A percentile compares a stretch with the other conserved stretches of the same genome.
These are phyloP conservation scores for Gleditsia sinensis DNA, from an alignment of 306 rosid genomes.

Conservation along the genomic window DNA sequence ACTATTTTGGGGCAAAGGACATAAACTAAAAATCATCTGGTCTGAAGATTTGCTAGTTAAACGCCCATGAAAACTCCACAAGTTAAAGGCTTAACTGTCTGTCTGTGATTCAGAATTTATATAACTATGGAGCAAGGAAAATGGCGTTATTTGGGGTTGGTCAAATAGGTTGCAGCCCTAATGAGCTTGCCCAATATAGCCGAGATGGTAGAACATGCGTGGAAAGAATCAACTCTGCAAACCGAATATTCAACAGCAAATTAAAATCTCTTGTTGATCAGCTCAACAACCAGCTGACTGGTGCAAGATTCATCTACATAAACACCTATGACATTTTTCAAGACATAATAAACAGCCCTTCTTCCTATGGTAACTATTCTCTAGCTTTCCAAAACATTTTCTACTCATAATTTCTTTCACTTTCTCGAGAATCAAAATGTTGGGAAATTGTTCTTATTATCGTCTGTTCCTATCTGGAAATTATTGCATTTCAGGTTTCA, in stretches of 20 bases:
- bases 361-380: constrained; percentile 60
- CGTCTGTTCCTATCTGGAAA: too few relatives aligned
- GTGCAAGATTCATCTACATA: constrained; percentile 68
- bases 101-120: constrained; percentile 49
- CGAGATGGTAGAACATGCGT: constrained; percentile 79
- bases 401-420: background rate
- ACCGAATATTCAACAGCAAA: constrained; percentile 68
- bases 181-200: constrained; percentile 71
- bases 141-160: constrained; percentile 84
- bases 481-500: constrained; percentile 58
- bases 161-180: constrained; percentile 90
- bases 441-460: background rate
- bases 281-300: constrained; percentile 58
- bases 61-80: background rate
- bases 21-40: too few relatives aligned
- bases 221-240: constrained; percentile 65
- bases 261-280: constrained; percentile 63
- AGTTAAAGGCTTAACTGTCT: too few relatives aligned
- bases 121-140: constrained; percentile 85
- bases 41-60: too few relatives aligned
- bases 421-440: background rate
- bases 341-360: constrained; percentile 65
- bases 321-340: constrained; percentile 72
- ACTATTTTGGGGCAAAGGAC: too few relatives aligned
- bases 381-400: background rate